Evolutionary conservation across 2,329 filamentous ascomycete genomes (phyloP).

Genomic region (Exserohilum turcica): DNA sequence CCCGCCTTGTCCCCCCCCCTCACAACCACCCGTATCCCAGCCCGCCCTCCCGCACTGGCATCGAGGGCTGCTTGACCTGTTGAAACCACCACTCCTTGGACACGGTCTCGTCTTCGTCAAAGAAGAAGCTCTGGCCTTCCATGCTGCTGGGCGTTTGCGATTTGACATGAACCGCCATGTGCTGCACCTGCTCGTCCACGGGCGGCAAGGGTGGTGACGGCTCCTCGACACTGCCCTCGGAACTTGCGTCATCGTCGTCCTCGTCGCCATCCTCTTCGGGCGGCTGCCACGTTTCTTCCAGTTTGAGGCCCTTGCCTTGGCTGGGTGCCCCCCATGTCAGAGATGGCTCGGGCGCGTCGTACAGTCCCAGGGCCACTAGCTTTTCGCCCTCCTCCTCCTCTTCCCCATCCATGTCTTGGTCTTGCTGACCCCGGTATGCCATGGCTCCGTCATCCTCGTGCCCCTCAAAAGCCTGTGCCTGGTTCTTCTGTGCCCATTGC

Average conservation of each 20-base stretch:
- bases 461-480: constrained; percentile 28
- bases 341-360: constrained; percentile 71
- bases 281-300: constrained; percentile 80
- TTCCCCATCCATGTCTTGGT: constrained; percentile 59
- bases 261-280: constrained; percentile 55
- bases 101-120: constrained; percentile 46
- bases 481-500: constrained; percentile 45
- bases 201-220: constrained; percentile 36
- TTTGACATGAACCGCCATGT: constrained; percentile 37
- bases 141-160: constrained; percentile 38
- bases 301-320: constrained; percentile 70
- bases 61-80: constrained; percentile 43
- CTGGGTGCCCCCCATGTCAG: constrained; percentile 58
- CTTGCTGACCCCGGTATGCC: constrained; percentile 56
- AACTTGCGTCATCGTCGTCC: constrained; percentile 54
- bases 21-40: constrained; percentile 48
- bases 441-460: constrained; percentile 31
- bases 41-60: constrained; percentile 47
- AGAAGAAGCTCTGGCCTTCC: constrained; percentile 50
- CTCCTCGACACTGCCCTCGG: constrained; percentile 53
- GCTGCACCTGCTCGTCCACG: constrained; percentile 23
- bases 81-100: constrained; percentile 51
- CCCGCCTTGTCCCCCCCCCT: constrained; percentile 5
- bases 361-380: constrained; percentile 80
- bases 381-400: constrained; percentile 68